These are phyloP conservation scores for Sphenostylis stenocarpa DNA, from an alignment of 306 rosid species.

Conservation along the genomic window DNA sequence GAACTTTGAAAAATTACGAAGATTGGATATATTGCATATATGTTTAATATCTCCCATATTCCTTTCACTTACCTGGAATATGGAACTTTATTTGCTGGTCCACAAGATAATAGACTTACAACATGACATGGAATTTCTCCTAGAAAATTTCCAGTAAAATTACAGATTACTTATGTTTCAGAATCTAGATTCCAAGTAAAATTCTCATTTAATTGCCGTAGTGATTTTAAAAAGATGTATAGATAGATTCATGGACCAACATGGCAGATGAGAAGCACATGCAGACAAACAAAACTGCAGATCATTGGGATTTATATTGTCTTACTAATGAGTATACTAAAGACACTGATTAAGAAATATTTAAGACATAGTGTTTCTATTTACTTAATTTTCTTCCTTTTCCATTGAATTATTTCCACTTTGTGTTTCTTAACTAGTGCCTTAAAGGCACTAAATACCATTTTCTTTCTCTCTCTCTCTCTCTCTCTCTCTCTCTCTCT, in stretches of 20 bases:
- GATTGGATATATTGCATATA: background rate
- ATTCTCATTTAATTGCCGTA: background rate
- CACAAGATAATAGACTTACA: conserved; percentile 11
- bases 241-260: background rate
- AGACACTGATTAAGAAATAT: background rate
- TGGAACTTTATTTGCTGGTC: background rate
- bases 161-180: conserved; percentile 3
- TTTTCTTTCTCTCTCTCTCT: background rate
- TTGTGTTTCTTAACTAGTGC: background rate
- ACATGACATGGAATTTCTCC: conserved; percentile 9
- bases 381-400: background rate
- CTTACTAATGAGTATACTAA: background rate
- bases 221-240: conserved; percentile 13
- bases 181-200: background rate
- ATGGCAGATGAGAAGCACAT: background rate
- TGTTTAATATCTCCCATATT: conserved; percentile 14
- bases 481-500: background rate
- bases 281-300: background rate
- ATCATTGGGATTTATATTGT: background rate
- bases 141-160: conserved; percentile 1
- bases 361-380: background rate
- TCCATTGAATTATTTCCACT: background rate
- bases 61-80: background rate
- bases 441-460: background rate
- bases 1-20: background rate